Conservation (phyloP, 495 filamentous ascomycete genomes). For the Trichocladium uniseriatum region DNA sequence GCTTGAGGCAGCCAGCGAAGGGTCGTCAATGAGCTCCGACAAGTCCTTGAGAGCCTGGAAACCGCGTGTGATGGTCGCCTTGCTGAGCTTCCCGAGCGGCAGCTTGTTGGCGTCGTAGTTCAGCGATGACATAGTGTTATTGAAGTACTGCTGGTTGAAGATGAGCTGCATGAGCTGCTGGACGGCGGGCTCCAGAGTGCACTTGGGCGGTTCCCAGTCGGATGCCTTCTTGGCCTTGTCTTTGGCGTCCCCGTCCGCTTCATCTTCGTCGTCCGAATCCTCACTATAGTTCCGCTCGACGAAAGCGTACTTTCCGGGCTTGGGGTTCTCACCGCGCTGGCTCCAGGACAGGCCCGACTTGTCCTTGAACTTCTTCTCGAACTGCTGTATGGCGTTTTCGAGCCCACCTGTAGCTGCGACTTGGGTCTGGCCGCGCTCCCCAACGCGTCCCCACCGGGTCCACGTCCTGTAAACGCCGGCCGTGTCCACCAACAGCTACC, state of each 20-base stretch:
- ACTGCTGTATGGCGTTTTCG: conserved; percentile 41
- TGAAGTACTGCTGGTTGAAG: conserved; percentile 65
- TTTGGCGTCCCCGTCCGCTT: conserved; percentile 26
- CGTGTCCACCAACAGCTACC: conserved; percentile 29
- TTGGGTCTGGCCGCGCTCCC: conserved; percentile 55
- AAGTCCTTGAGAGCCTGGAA: conserved; percentile 68
- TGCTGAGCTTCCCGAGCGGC: conserved; percentile 75
- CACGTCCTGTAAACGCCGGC: conserved; percentile 41
- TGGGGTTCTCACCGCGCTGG: conserved; percentile 49
- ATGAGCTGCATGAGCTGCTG: conserved; percentile 69
- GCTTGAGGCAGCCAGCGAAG: conserved; percentile 30
- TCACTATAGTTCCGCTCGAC: conserved; percentile 58
- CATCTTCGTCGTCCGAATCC: conserved; percentile 55
- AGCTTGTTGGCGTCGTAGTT: conserved; percentile 72
- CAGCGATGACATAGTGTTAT: conserved; percentile 53
- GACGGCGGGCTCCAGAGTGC: conserved; percentile 46
- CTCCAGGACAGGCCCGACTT: conserved; percentile 66
- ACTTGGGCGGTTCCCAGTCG: conserved; percentile 33
- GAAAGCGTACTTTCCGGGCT: conserved; percentile 63
- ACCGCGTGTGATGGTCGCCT: conserved; percentile 58
- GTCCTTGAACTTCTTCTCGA: conserved; percentile 67
- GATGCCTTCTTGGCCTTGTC: conserved; percentile 31
- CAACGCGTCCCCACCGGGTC: conserved; percentile 75
- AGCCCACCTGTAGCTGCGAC: conserved; percentile 36
- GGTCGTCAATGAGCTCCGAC: conserved; percentile 49